Evolutionary conservation across 2,329 filamentous ascomycete genomes (phyloP), one percentile per base, ranked within the genome.

Genomic region (Fusarium sororula): DNA sequence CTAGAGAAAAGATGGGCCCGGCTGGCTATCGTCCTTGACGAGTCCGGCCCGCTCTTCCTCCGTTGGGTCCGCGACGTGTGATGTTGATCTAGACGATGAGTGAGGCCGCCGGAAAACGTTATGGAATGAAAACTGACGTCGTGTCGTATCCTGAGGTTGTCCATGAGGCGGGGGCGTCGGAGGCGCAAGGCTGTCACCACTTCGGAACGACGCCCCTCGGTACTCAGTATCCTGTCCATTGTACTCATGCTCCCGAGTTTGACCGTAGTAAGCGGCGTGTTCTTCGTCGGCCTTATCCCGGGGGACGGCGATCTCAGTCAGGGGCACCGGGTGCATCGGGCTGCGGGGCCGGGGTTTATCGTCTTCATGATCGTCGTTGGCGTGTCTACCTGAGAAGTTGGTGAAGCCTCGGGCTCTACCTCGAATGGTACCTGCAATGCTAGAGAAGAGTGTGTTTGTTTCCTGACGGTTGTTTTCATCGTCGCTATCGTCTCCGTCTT

Each of bases 81-180:
- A 74, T 14, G 61, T 59, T 39, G 72, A 73, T 61, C 72, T 75
- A 32, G 72, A 74, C 45, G 85, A 74, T 54, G 85, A 86, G 39
- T 78, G 72, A 26, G 78, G 79, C 41, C 80, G 81, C 61, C 80
- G 77, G 82, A 98, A 96, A 59, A 98, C 90, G 74, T 93, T 94
- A 74, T 95, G 92, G 86, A 98, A 98, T 24, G 94, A 97, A 83
- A 98, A 99, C 80, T 98, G 94, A 68, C 96, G 89, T 74, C 86
- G 89, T 17, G 92, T 90, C 14, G 92, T 89, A 37, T 85, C 85
- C 62, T 88, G 89, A 7, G 87, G 90, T 9, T 91, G 89, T 45
- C 85, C 84, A 63, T 89, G 90, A 9, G 88, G 90, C 7, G 91
- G 91, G 4, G 91, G 91, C 7, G 89, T 87, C 1, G 92, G 91